Base-by-base conservation (phyloP, 108 stramenopile species). In the Bacterosira constricta region DNA sequence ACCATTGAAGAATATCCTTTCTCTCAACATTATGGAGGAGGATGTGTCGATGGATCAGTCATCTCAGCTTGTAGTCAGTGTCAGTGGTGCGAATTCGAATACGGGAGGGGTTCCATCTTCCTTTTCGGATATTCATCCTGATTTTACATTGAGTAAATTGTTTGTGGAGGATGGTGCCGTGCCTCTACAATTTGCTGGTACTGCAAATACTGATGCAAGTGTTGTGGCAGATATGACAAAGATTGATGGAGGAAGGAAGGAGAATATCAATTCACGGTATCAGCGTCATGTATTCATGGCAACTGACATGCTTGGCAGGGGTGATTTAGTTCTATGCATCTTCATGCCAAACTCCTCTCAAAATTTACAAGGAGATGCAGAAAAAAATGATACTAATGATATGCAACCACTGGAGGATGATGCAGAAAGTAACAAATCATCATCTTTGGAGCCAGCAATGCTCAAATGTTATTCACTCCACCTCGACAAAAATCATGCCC, bases 61-160 rank as follows among this genome's bases (percentile, higher is more conserved):
- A n/a, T n/a, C n/a, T n/a, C n/a, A n/a, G n/a, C n/a, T n/a, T n/a
- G n/a, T n/a, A n/a, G n/a, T n/a, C n/a, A n/a, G n/a, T n/a, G n/a
- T n/a, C n/a, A n/a, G n/a, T n/a, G n/a, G 29, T 20, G 39, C 45
- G 37, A 42, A 51, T 25, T 36, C 10, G 2, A 25, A 7, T 9
- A 3, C 13, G 11, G 30, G 38, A 31, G 53, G 52, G 30, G 53
- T 58, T 30, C 46, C 63, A 1, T 77, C 68, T 4, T 64, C 66
- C 8, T 58, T 77, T 53, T 69, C 76, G 11, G 68, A 77, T 41
- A 77, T 77, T 58, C 67, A 77, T 69, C 76, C 76, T 26, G 62
- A 69, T 32, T 77, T 77, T 50, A 56, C 55, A 34, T 46, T 77
- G 76, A 69, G 26, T 2, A 35, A 52, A 38, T 17, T 77, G 13